Evolutionary conservation across 352 stramenopile genomes (phyloP).

Genomic region (Saprolegnia diclina): DNA sequence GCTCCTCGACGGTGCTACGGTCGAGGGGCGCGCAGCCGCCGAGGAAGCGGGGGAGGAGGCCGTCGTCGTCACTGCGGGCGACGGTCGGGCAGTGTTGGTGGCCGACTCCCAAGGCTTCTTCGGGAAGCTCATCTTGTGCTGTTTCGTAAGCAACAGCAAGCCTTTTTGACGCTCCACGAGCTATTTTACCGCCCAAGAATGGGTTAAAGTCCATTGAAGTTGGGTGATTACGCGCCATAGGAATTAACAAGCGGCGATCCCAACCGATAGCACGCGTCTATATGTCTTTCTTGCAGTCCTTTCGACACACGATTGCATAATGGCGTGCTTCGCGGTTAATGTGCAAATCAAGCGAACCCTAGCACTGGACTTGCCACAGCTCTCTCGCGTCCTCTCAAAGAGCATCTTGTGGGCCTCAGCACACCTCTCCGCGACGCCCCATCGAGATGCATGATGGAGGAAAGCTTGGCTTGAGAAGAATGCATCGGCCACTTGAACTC

Average conservation of each 20-base stretch:
- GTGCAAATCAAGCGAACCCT: no score
- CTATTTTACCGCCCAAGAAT: not conserved
- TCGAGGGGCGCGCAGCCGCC: not conserved
- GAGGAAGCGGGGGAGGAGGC: not conserved
- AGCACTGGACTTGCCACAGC: no score
- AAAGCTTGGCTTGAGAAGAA: no score
- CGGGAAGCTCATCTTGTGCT: constrained; percentile 24
- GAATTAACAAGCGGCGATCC: not conserved
- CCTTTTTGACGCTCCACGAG: constrained; percentile 1
- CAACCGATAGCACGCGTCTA: not conserved
- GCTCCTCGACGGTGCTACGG: not conserved
- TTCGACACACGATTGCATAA: no score
- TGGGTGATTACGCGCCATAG: not conserved
- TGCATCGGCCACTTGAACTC: no score
- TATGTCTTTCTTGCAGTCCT: not conserved
- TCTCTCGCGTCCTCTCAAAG: no score
- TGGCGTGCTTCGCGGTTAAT: no score
- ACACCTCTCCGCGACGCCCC: no score
- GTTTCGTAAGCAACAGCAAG: constrained; percentile 6
- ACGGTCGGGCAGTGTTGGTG: not conserved
- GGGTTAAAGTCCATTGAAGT: not conserved
- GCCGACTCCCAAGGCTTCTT: constrained; percentile 24
- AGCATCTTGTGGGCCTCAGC: no score
- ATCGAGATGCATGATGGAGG: no score
- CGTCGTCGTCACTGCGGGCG: not conserved